Base-by-base conservation (phyloP, 352 stramenopile species). In the Phytopythium oedochilum region DNA sequence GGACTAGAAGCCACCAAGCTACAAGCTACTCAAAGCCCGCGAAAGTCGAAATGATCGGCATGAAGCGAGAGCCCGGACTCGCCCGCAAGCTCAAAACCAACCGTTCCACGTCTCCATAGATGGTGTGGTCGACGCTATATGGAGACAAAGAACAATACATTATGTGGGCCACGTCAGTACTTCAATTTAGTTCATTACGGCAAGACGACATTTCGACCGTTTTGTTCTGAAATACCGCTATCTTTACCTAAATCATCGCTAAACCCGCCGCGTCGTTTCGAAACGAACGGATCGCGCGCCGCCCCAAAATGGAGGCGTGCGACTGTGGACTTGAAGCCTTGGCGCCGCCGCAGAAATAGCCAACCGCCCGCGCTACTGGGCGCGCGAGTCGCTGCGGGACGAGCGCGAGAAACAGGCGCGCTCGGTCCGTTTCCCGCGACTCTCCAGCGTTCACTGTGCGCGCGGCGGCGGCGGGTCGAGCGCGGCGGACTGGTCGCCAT, bases 281-380 rank as follows among this genome's bases (percentile, higher is more conserved):
- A 55, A n/a, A n/a, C n/a, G n/a, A 71, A 71, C 54, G 42, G 62
- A 68, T 48, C 40, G 51, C 42, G n/a, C n/a, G n/a, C n/a, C n/a
- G n/a, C n/a, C n/a, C n/a, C n/a, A n/a, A 31, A 22, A 12, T 5
- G 5, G 1, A 40, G 35, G 18, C 22, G 32, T 45, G 28, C 25
- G 6, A 10, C 36, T n/a, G n/a, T n/a, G n/a, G 36, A 10, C 42
- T 48, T 48, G 22, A 43, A 40, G 32, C 42, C 18, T 18, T 18
- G 7, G 36, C 36, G 36, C 18, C n/a, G n/a, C n/a, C n/a, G n/a
- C 23, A 43, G 22, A 23, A 43, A 43, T 43, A 43, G 3, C 36
- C 31, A 36, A 6, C 31, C 31, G 15, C 9, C 31, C 31, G 31
- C 31, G 9, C 31, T 25, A 14, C 5, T 3, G 7, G 5, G 22